Evolutionary conservation across 208 protist species (phyloP).

Genomic region (Acanthamoeba lenticulata): DNA sequence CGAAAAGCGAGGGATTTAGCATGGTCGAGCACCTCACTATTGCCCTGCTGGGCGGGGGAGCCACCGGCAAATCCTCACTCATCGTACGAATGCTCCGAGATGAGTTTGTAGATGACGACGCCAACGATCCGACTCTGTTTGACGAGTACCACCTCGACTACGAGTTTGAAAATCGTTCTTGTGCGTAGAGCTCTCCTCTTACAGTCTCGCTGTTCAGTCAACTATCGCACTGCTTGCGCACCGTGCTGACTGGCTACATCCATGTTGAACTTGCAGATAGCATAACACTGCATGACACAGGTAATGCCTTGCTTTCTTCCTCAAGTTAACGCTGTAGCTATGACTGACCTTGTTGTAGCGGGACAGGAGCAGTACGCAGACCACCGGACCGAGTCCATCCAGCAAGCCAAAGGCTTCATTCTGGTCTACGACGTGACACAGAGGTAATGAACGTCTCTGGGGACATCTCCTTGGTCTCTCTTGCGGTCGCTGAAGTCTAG

Average conservation of each 20-base stretch:
- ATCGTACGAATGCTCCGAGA: conserved; percentile 11
- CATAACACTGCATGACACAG: not conserved
- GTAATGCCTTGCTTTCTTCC: not conserved
- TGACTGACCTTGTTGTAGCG: not conserved
- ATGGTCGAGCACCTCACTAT: not conserved
- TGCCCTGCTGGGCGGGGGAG: not conserved
- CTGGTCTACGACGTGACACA: conserved; percentile 30
- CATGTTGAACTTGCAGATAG: not conserved
- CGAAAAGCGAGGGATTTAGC: not conserved
- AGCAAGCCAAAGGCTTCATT: not conserved
- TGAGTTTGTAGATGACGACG: not conserved
- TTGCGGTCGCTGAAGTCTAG: not conserved
- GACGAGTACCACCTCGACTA: conserved; percentile 23
- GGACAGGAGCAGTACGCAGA: conserved; percentile 42
- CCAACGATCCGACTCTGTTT: conserved; percentile 17
- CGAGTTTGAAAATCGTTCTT: conserved; percentile 26
- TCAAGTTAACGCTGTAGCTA: not conserved
- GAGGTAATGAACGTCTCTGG: not conserved
- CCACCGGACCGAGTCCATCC: not conserved
- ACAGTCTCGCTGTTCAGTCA: not conserved
- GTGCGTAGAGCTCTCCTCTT: not conserved
- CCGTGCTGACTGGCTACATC: too few species aligned
- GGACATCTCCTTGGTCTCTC: not conserved
- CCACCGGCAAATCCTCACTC: conserved; percentile 44
- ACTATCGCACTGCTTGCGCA: too few species aligned